Evolutionary conservation across 495 filamentous ascomycete species (phyloP).

Genomic region (Pyrenula aspistea): DNA sequence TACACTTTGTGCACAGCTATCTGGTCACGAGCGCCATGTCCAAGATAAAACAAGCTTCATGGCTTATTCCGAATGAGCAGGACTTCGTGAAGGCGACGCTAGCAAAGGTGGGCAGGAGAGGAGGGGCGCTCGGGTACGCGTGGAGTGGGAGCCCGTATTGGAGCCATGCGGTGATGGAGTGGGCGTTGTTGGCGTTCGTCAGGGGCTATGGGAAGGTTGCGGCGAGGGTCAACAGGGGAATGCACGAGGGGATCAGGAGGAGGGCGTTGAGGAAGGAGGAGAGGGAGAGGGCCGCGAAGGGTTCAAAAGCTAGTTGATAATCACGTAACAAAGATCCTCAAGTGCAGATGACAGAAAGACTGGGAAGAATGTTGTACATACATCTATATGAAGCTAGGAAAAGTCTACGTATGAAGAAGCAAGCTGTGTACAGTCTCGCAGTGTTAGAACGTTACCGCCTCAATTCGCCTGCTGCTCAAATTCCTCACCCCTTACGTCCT

Average conservation of each 20-base stretch:
- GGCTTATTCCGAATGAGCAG: constrained; percentile 68
- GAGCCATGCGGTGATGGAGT: constrained; percentile 83
- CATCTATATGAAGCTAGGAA: too few relatives aligned
- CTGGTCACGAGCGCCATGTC: constrained; percentile 92
- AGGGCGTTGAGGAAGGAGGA: constrained; percentile 82
- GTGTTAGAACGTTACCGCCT: too few relatives aligned
- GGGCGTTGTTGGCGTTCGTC: constrained; percentile 59
- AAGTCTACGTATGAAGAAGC: too few relatives aligned
- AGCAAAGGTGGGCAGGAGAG: constrained; percentile 66
- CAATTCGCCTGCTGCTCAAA: background rate
- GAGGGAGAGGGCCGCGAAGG: constrained; percentile 38
- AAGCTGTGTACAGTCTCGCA: too few relatives aligned
- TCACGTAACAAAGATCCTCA: too few relatives aligned
- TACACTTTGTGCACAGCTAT: constrained; percentile 79
- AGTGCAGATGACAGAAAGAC: too few relatives aligned
- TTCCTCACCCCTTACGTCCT: background rate
- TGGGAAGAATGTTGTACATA: too few relatives aligned
- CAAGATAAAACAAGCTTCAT: constrained; percentile 71
- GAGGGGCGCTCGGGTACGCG: constrained; percentile 60
- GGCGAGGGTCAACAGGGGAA: constrained; percentile 55
- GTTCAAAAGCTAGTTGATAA: background rate
- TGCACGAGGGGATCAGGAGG: constrained; percentile 80
- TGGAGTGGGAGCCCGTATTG: constrained; percentile 86
- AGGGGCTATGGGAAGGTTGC: constrained; percentile 52
- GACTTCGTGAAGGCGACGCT: constrained; percentile 70